These are phyloP conservation scores for Piromyces finnis DNA, from an alignment of 192 early-diverging fungal species.

Conservation along the genomic window DNA sequence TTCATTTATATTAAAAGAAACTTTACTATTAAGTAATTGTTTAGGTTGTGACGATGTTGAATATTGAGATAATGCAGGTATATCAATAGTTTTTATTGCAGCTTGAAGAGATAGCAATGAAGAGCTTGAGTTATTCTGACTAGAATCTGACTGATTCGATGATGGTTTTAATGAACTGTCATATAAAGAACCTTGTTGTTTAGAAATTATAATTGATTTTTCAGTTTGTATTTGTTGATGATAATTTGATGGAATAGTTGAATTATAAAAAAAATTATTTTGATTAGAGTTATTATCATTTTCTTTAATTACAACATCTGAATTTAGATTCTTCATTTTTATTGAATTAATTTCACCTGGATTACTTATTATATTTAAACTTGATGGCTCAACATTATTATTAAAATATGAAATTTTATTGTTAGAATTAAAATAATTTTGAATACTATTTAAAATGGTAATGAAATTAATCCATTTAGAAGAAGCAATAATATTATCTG, in stretches of 20 bases:
- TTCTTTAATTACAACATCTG: neutral
- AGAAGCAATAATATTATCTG: neutral
- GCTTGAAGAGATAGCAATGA: neutral
- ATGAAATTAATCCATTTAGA: neutral
- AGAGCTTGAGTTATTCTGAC: neutral
- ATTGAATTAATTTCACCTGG: neutral
- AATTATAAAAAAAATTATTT: neutral
- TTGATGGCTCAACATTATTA: neutral
- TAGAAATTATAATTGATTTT: neutral
- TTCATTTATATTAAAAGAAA: neutral
- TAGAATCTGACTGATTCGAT: neutral
- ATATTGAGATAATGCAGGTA: neutral
- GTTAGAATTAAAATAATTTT: neutral
- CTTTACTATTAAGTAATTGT: neutral
- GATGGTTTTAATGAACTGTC: neutral
- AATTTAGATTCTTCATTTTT: neutral
- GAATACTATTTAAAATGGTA: neutral
- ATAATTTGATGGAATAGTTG: neutral
- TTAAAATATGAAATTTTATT: neutral
- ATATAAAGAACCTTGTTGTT: neutral
- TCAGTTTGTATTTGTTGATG: neutral
- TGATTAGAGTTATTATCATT: neutral
- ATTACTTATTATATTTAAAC: neutral
- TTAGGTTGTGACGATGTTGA: neutral
- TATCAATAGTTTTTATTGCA: neutral